Percentiles rank a stretch among this genome's conserved stretches.
These are phyloP conservation scores for Leishmania aethiopica DNA, from an alignment of 208 protist species.

Conservation along the genomic window DNA sequence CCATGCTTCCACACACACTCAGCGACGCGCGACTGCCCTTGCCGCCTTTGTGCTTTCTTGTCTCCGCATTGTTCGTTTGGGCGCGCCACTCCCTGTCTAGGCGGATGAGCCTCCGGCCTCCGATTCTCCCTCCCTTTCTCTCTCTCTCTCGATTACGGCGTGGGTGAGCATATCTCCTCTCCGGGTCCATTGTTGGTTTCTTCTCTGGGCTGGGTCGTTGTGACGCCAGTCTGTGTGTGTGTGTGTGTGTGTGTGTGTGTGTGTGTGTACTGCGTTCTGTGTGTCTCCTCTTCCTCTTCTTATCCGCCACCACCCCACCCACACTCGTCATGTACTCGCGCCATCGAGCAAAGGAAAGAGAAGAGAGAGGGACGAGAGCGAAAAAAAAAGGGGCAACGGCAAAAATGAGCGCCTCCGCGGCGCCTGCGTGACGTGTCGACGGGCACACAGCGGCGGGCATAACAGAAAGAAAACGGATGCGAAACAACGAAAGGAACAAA, in stretches of 20 bases:
- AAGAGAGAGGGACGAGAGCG: background rate
- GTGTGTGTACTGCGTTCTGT: background rate
- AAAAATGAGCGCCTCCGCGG: background rate
- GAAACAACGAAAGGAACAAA: background rate
- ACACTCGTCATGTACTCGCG: background rate
- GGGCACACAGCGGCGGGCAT: background rate
- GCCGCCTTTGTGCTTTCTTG: background rate
- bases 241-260: background rate
- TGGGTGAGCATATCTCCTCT: background rate
- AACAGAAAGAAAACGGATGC: background rate
- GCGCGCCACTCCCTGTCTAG: background rate
- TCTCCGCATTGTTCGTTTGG: background rate
- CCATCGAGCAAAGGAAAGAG: background rate
- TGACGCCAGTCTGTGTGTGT: background rate
- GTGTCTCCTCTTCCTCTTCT: background rate
- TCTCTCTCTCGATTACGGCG: background rate
- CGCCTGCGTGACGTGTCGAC: background rate
- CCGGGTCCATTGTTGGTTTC: background rate
- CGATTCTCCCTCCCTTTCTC: background rate
- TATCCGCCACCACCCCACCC: background rate
- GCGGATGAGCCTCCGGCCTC: background rate
- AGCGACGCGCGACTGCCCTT: background rate
- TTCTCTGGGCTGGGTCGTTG: background rate
- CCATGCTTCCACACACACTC: background rate
- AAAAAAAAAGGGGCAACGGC: background rate